Evolutionary conservation across 2,329 filamentous ascomycete genomes (phyloP), one percentile per base, ranked within the genome.

Genomic region (Alternaria triticimaculans): DNA sequence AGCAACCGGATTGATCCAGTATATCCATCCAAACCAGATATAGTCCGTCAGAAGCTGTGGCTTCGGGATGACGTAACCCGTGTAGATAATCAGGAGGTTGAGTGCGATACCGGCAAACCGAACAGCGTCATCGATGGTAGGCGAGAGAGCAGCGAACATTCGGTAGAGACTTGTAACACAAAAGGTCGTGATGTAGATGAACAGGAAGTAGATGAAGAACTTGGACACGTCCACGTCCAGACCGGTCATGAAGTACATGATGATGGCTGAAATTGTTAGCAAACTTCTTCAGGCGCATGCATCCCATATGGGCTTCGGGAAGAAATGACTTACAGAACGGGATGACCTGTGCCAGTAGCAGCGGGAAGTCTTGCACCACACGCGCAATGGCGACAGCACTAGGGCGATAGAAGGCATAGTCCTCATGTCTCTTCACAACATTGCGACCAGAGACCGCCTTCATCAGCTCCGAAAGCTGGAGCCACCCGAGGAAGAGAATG

Each of bases 401-500:
- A 0, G 89, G 89, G n/a, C 88, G 84, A 72, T 91, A 91, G 76
- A 91, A 91, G 1, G 88, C 89, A 72, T 90, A 92, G 33, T 89
- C 86, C 53, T 87, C 86, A 71, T 92, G 89, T 43, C 89, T 88
- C 78, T 81, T 90, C 66, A 87, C 93, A 18, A 96, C 89, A 0
- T 85, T 85, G 59, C 92, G 86, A 6, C 92, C 90, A 55, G 87
- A 87, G 9, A 95, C 89, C 48, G 91, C 92, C 67, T 90, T 90
- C 86, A 92, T 93, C 58, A 94, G 84, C 77, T 96, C 92, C 0
- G 90, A 88, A 51, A 96, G 82, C 64, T 94, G 92, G 6, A 96
- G 84, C 89, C 89, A 91, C 60, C 82, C 85, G 6, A 91, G 82
- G 79, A 91, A 90, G 28, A 91, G 76, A 66, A 90, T 88, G 2